Evolutionary conservation across 495 filamentous ascomycete genomes (phyloP).

Genomic region (Mycothermus thermophilus): DNA sequence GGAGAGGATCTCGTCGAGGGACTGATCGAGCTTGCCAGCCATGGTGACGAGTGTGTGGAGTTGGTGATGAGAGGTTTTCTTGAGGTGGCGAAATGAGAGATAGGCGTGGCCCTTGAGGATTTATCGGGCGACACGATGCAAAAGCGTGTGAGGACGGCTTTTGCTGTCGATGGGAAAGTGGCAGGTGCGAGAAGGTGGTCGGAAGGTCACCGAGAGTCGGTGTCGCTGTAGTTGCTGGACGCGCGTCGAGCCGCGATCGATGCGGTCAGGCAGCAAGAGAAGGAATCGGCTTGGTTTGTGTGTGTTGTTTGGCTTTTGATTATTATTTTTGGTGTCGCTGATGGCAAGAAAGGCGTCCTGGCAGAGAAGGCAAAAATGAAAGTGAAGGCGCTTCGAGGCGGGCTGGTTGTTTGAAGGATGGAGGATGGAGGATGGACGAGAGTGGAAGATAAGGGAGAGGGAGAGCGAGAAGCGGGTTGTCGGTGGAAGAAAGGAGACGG

Average conservation of each 20-base stretch:
- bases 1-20: slow-evolving; percentile 90
- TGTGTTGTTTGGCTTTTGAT: too few species aligned
- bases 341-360: slow-evolving; percentile 11
- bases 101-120: not conserved
- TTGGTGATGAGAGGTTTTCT: slow-evolving; percentile 1
- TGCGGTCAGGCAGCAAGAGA: slow-evolving; percentile 1
- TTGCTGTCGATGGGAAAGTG: slow-evolving; percentile 3
- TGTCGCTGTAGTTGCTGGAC: slow-evolving; percentile 6
- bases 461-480: slow-evolving; percentile 3
- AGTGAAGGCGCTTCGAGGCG: slow-evolving; percentile 10
- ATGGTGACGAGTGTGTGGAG: slow-evolving; percentile 38
- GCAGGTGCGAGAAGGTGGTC: slow-evolving; percentile 3
- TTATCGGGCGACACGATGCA: not conserved
- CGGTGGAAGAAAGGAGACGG: slow-evolving; percentile 9
- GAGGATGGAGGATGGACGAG: slow-evolving; percentile 11
- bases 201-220: not conserved
- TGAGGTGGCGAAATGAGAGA: too few species aligned
- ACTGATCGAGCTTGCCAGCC: slow-evolving; percentile 89
- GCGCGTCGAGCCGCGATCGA: slow-evolving; percentile 11
- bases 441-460: slow-evolving; percentile 14
- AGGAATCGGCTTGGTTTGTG: too few species aligned
- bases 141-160: slow-evolving; percentile 3
- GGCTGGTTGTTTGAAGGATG: slow-evolving; percentile 8
- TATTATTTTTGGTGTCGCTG: not conserved
- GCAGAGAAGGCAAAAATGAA: slow-evolving; percentile 32